A percentile compares a stretch with the other conserved stretches of the same genome.
Conservation (phyloP, 164 flowering plant genomes). For the Taxillus chinensis region DNA sequence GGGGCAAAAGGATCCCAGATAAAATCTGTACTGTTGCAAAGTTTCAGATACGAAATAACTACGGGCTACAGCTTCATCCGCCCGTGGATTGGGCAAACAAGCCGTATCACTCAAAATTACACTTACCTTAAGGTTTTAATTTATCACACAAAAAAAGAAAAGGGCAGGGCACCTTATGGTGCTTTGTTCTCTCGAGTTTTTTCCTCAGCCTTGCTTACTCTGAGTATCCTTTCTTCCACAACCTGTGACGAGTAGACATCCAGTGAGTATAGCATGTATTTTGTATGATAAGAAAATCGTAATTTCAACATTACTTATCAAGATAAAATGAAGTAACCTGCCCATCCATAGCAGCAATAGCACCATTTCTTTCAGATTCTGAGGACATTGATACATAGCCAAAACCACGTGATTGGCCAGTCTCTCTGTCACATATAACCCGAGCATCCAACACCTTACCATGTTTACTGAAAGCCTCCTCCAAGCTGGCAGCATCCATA, state of each 20-base stretch:
- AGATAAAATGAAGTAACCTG: conserved; percentile 33
- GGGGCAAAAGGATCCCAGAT: no score
- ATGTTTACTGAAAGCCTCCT: conserved; percentile 69
- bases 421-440: conserved; percentile 61
- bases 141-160: no score
- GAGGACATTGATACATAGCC: conserved; percentile 74
- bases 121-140: no score
- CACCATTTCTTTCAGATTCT: conserved; percentile 67
- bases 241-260: conserved; percentile 29
- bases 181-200: neutral
- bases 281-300: no score
- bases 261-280: neutral
- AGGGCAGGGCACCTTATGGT: no score
- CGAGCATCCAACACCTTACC: conserved; percentile 69
- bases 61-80: no score
- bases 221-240: conserved; percentile 77
- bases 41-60: no score
- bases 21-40: no score
- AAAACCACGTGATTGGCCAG: conserved; percentile 82
- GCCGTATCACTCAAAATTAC: no score
- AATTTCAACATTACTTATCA: no score
- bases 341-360: conserved; percentile 86
- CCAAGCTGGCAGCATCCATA: conserved; percentile 52
- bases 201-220: conserved; percentile 67
- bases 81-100: no score